phyloP scores from a whole-genome alignment of 2,329 filamentous ascomycete genomes.

The Xylaria sp. region DNA sequence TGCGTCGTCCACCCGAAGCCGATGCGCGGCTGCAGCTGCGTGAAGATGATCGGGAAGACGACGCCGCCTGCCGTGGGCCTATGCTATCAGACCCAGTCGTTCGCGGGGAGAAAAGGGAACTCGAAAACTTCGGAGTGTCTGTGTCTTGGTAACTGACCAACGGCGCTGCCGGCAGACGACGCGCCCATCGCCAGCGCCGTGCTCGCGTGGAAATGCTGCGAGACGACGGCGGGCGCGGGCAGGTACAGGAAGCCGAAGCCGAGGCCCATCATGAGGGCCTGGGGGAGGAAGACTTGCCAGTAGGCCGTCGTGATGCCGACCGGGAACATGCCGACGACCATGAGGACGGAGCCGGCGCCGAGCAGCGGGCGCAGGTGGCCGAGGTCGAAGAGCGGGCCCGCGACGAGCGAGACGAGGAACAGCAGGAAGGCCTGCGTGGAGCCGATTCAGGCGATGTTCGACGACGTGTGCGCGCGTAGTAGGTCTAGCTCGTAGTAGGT shows the following conservation, averaged over 20 bases:
- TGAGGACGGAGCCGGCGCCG: slow-evolving; percentile 13
- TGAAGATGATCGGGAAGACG: slow-evolving; percentile 24
- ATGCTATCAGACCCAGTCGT: background rate
- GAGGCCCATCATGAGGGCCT: slow-evolving; percentile 19
- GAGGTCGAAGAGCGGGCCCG: slow-evolving; percentile 26
- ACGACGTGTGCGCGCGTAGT: slow-evolving; percentile 12
- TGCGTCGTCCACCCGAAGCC: slow-evolving; percentile 27
- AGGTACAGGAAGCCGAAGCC: slow-evolving; percentile 25
- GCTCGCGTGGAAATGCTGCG: slow-evolving; percentile 22
- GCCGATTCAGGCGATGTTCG: slow-evolving; percentile 30
- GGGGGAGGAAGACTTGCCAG: slow-evolving; percentile 24
- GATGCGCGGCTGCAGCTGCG: slow-evolving; percentile 1
- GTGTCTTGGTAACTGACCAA: too few relatives aligned
- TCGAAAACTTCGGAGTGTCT: too few relatives aligned
- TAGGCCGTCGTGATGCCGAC: slow-evolving; percentile 12
- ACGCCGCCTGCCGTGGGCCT: slow-evolving; percentile 12
- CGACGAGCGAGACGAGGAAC: slow-evolving; percentile 17
- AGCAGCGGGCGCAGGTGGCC: slow-evolving; percentile 25
- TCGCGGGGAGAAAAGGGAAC: too few relatives aligned
- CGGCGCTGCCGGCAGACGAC: slow-evolving; percentile 20
- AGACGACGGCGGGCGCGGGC: slow-evolving; percentile 22
- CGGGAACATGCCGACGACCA: slow-evolving; percentile 19
- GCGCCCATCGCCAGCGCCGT: slow-evolving; percentile 21
- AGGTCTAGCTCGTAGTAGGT: slow-evolving; percentile 24
- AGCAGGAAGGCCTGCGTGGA: slow-evolving; percentile 26